Percentiles rank a stretch among this genome's conserved stretches.
phyloP scores from a whole-genome alignment of 306 rosid genomes.

The Parietaria judaica region DNA sequence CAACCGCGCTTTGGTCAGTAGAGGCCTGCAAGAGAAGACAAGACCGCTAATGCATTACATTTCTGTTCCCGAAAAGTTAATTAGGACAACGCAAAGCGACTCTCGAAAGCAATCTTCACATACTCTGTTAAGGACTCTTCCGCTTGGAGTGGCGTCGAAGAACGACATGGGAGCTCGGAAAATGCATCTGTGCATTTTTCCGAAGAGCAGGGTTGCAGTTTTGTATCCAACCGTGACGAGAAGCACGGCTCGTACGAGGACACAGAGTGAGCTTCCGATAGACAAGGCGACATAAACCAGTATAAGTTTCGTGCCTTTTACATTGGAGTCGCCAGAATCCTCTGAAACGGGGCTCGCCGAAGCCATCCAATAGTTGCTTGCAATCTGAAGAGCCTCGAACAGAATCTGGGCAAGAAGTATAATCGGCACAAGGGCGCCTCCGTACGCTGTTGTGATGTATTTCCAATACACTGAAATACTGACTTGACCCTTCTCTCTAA shows the following conservation, averaged over 20 bases:
- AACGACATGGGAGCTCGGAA: conserved; percentile 89
- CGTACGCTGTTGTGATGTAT: conserved; percentile 56
- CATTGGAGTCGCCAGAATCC: conserved; percentile 44
- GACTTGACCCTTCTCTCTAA: conserved; percentile 81
- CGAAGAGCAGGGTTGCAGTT: conserved; percentile 65
- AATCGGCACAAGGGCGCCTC: conserved; percentile 79
- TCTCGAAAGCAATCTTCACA: too few species aligned
- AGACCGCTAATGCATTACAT: not conserved
- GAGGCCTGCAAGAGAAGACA: conserved; percentile 47
- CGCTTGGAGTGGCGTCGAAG: conserved; percentile 85
- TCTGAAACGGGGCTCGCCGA: conserved; percentile 75
- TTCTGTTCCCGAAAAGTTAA: not conserved
- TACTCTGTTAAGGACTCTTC: conserved; percentile 71
- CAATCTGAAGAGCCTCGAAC: conserved; percentile 72
- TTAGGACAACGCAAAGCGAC: too few species aligned
- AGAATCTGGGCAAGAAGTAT: conserved; percentile 55
- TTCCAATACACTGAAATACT: conserved; percentile 67
- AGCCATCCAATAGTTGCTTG: conserved; percentile 92
- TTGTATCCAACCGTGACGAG: conserved; percentile 54
- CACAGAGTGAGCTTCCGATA: conserved; percentile 52
- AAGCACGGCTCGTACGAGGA: conserved; percentile 40
- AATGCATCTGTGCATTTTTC: conserved; percentile 65
- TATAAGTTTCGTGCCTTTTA: conserved; percentile 33
- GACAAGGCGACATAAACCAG: conserved; percentile 58
- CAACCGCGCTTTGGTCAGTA: conserved; percentile 67